Conservation (phyloP, 176 grass and related monocot genomes). For the Eleusine indica region DNA sequence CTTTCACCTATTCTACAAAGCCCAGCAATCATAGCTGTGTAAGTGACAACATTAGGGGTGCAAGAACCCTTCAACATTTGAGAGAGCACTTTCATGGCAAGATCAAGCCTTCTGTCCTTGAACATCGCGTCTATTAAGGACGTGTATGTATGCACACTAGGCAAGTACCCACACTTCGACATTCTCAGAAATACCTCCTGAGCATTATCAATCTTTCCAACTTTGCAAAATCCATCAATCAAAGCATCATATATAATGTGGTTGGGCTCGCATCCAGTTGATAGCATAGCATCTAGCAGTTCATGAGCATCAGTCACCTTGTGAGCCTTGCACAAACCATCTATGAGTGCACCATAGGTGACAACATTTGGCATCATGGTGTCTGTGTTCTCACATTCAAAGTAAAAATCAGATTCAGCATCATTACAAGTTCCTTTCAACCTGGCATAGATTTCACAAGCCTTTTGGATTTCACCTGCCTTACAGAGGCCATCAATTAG, state of each 20-base stretch:
- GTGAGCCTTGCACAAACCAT: constrained; percentile 97
- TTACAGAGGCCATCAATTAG: constrained; percentile 96
- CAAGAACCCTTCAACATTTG: constrained; percentile 89
- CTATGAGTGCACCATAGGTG: constrained; percentile 90
- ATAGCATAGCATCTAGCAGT: constrained; percentile 77
- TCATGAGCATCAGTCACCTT: constrained; percentile 72
- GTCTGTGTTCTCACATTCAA: constrained; percentile 41
- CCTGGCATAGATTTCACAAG: constrained; percentile 78
- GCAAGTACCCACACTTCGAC: constrained; percentile 74
- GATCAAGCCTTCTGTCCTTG: constrained; percentile 93
- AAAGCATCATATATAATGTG: constrained; percentile 91
- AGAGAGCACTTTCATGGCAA: constrained; percentile 89
- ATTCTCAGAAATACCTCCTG: constrained; percentile 87
- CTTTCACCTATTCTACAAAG: constrained; percentile 84
- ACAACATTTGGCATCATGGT: constrained; percentile 72
- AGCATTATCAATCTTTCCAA: constrained; percentile 76
- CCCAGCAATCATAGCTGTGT: constrained; percentile 95
- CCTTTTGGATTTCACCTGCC: constrained; percentile 67
- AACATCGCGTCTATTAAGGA: constrained; percentile 90
- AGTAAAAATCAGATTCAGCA: constrained; percentile 61
- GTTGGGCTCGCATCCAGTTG: constrained; percentile 76
- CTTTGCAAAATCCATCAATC: constrained; percentile 91
- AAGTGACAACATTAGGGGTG: constrained; percentile 90
- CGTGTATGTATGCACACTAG: constrained; percentile 89
- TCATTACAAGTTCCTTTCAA: constrained; percentile 62